phyloP scores from a whole-genome alignment of 768 basidiomycete species.

The Rhodotorula paludigena region DNA sequence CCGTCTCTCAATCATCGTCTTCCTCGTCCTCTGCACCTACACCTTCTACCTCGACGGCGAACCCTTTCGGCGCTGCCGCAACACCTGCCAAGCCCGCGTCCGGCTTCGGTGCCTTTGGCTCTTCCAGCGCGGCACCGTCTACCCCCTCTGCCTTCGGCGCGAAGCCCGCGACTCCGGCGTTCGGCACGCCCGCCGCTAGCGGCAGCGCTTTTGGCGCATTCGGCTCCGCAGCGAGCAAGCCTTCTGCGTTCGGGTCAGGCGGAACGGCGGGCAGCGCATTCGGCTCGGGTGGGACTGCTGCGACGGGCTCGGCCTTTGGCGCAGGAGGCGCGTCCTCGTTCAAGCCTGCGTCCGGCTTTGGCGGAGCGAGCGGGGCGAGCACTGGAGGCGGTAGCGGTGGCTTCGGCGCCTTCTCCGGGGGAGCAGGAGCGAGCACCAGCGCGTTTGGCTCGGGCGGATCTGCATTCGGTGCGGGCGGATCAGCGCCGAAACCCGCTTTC shows the following conservation, averaged over 20 bases:
- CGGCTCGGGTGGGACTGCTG: neutral
- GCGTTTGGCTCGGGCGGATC: constrained; percentile 13
- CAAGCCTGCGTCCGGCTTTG: constrained; percentile 32
- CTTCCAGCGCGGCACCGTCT: neutral
- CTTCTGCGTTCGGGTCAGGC: constrained; percentile 15
- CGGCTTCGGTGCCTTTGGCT: constrained; percentile 27
- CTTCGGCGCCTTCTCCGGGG: constrained; percentile 23
- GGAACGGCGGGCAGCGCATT: constrained; percentile 19
- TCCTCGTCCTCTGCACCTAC: neutral
- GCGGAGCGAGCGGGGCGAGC: constrained; percentile 4
- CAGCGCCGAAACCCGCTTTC: constrained; percentile 10
- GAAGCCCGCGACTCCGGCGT: neutral
- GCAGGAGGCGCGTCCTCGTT: constrained; percentile 19
- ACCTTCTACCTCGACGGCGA: neutral
- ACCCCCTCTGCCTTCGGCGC: constrained; percentile 12
- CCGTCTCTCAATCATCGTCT: constrained; percentile 12
- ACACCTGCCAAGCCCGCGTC: constrained; percentile 14
- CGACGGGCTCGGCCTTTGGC: constrained; percentile 20
- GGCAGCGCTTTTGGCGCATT: constrained; percentile 17
- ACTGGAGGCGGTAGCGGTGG: too few relatives aligned
- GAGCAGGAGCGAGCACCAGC: constrained; percentile 6
- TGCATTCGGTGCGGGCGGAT: constrained; percentile 19
- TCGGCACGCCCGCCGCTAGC: constrained; percentile 1
- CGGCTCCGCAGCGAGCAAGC: constrained; percentile 5
- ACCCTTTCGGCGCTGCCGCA: constrained; percentile 1